These are phyloP conservation scores for Sclerotinia sclerotiorum DNA, from an alignment of 2,329 filamentous ascomycete genomes.

Conservation along the genomic window DNA sequence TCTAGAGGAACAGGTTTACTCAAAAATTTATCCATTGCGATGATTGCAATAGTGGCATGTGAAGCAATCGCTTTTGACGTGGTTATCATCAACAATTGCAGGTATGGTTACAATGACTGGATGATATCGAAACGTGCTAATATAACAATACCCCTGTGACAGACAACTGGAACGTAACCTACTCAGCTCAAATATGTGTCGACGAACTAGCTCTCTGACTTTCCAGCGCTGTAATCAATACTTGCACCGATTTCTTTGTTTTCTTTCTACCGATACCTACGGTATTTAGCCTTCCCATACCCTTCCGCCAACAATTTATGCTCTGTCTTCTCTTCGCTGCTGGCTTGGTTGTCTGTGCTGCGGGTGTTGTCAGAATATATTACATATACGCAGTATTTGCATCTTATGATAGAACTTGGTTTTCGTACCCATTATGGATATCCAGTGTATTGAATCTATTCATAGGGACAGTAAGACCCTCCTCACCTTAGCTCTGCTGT, in stretches of 20 bases:
- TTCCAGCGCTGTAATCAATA: slow-evolving; percentile 57
- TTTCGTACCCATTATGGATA: slow-evolving; percentile 41
- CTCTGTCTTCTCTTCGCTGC: slow-evolving; percentile 50
- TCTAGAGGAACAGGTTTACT: slow-evolving; percentile 40
- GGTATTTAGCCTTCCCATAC: slow-evolving; percentile 47
- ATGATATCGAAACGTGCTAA: not conserved
- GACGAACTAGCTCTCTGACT: slow-evolving; percentile 52
- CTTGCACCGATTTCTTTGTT: slow-evolving; percentile 55
- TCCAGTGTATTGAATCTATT: slow-evolving; percentile 44
- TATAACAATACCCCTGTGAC: slow-evolving; percentile 40
- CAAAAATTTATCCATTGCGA: slow-evolving; percentile 35
- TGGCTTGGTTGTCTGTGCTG: slow-evolving; percentile 47
- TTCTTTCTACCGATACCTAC: slow-evolving; percentile 51
- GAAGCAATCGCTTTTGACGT: slow-evolving; percentile 40
- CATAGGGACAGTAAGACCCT: slow-evolving; percentile 44
- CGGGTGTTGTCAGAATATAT: slow-evolving; percentile 43
- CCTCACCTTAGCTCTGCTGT: not conserved
- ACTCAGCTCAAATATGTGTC: slow-evolving; percentile 44
- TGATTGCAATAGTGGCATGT: slow-evolving; percentile 40
- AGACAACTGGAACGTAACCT: slow-evolving; percentile 42
- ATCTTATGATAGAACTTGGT: slow-evolving; percentile 42
- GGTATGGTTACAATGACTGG: slow-evolving; percentile 33
- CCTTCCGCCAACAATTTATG: slow-evolving; percentile 48
- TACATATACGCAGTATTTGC: slow-evolving; percentile 38
- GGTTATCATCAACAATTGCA: slow-evolving; percentile 44